These are phyloP conservation scores for Termitomyces sp. DNA, from an alignment of 1,284 basidiomycete species.

Conservation along the genomic window DNA sequence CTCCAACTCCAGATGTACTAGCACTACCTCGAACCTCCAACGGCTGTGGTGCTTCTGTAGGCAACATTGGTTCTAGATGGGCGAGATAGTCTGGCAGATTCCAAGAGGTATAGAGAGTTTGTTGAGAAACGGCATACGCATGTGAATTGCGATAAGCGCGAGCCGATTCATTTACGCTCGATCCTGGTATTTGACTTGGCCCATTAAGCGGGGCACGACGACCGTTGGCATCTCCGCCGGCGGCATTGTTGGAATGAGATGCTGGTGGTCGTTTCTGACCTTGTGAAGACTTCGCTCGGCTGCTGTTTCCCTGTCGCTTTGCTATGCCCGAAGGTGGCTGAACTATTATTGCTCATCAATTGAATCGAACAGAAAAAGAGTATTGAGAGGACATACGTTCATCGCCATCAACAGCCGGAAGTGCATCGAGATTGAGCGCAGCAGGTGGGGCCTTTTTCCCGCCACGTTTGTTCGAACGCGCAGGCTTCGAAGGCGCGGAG, in stretches of 20 bases:
- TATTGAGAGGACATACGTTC: slow-evolving; percentile 44
- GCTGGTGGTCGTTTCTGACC: slow-evolving; percentile 42
- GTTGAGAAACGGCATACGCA: slow-evolving; percentile 71
- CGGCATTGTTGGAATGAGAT: slow-evolving; percentile 35
- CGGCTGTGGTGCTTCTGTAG: slow-evolving; percentile 67
- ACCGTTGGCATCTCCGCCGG: slow-evolving; percentile 37
- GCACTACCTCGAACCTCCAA: slow-evolving; percentile 58
- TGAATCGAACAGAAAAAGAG: not conserved
- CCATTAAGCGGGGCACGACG: slow-evolving; percentile 41
- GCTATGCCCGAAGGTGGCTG: slow-evolving; percentile 16
- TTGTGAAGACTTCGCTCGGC: slow-evolving; percentile 42
- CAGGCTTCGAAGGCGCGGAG: slow-evolving; percentile 26
- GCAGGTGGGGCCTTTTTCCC: slow-evolving; percentile 38
- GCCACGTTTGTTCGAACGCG: slow-evolving; percentile 36
- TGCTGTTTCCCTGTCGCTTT: slow-evolving; percentile 42
- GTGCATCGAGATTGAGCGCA: slow-evolving; percentile 31
- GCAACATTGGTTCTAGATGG: slow-evolving; percentile 83
- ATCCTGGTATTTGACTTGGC: slow-evolving; percentile 22
- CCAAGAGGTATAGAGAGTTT: slow-evolving; percentile 78
- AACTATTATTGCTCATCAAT: slow-evolving; percentile 4
- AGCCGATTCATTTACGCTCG: slow-evolving; percentile 25
- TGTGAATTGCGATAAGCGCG: slow-evolving; percentile 71
- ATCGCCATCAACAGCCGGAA: slow-evolving; percentile 48
- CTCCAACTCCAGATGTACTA: slow-evolving; percentile 18
- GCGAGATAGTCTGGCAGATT: slow-evolving; percentile 91